Evolutionary conservation across 331 rosid genomes (phyloP).

Genomic region (Cydonia oblonga): DNA sequence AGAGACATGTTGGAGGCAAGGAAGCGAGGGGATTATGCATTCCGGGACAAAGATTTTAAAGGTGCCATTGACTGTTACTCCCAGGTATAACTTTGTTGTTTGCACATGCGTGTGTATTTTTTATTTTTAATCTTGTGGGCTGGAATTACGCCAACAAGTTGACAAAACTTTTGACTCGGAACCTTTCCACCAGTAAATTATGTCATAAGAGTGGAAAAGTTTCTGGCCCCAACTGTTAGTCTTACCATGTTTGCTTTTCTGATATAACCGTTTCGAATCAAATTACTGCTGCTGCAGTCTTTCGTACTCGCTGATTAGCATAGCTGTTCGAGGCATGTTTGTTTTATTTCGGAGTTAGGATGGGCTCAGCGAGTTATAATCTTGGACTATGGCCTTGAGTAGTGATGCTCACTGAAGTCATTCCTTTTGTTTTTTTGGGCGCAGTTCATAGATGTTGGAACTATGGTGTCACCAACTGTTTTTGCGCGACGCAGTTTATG

Average conservation of each 20-base stretch:
- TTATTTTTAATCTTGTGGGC: background rate
- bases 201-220: background rate
- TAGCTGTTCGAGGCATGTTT: background rate
- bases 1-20: slow-evolving; percentile 95
- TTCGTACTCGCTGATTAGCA: background rate
- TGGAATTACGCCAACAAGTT: background rate
- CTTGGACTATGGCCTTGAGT: background rate
- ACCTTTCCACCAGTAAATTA: background rate
- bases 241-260: background rate
- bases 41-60: slow-evolving; percentile 81
- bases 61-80: slow-evolving; percentile 90
- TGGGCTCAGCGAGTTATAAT: background rate
- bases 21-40: slow-evolving; percentile 89
- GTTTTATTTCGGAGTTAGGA: background rate
- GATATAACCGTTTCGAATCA: background rate
- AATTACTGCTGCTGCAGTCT: background rate
- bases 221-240: background rate
- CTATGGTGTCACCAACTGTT: slow-evolving; percentile 90
- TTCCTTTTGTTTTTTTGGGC: slow-evolving; percentile 3
- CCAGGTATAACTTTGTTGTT: slow-evolving; percentile 44
- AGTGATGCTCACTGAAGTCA: no score
- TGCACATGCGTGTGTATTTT: background rate
- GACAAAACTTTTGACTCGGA: background rate
- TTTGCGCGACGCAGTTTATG: slow-evolving; percentile 93
- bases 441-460: slow-evolving; percentile 90